Evolutionary conservation across 1,284 basidiomycete genomes (phyloP), one percentile per base, ranked within the genome.

Genomic region (Tilletia setariae): DNA sequence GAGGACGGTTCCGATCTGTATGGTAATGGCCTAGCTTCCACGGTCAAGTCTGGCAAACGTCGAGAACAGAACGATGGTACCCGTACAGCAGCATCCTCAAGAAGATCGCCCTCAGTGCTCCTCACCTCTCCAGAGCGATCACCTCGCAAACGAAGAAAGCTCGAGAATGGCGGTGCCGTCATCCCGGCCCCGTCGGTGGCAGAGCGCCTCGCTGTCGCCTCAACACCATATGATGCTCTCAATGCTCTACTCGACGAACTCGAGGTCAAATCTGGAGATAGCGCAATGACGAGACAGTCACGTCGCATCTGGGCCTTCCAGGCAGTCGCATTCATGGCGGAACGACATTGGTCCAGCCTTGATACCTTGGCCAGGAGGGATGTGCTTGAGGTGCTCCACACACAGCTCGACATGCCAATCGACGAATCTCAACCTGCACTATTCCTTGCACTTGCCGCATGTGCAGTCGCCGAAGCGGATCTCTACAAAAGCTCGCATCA

Each of bases 251-350:
- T 65, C 11, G 23, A 63, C 40, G 62, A 63, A 16, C 15, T 63
- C 35, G 62, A 43, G 16, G 25, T 44, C 21, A 42, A 25, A 4
- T n/a, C 35, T 9, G 62, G 40, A 25, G 62, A 63, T 21, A 23
- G 40, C 16, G 6, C 19, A 2, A 6, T 7, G 3, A 43, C 42
- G 44, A 28, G 19, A 23, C 35, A 40, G 44, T 21, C n/a, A n/a
- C 67, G 74, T 23, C 74, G 83, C 7, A 64, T 83, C 0, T 89
- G 89, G 73, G 86, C 88, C 67, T 83, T 94, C 0, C 93, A 96
- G 83, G 85, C 89, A 2, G 84, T 95, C 1, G 86, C 93, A n/a
- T 94, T 97, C 84, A 84, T 94, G 75, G 86, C 93, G 68, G 89
- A 91, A 74, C 86, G 87, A 30, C 88, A 93, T 79, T 92, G 90